A percentile compares a stretch with the other conserved stretches of the same genome.
These are phyloP conservation scores for Helotiales sp. DNA, from an alignment of 2,329 filamentous ascomycete genomes.

Conservation along the genomic window DNA sequence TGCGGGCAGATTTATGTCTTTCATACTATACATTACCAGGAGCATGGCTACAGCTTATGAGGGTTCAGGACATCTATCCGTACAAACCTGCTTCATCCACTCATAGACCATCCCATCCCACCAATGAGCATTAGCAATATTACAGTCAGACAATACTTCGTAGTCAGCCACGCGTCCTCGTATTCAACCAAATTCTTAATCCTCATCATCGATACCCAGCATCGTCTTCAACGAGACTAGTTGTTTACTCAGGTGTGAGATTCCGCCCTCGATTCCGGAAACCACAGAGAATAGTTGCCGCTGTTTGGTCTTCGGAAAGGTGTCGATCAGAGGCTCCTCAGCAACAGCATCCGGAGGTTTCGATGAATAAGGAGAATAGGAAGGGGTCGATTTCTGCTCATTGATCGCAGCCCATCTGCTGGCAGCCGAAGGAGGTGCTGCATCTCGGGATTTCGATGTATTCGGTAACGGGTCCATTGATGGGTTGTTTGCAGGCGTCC, in stretches of 20 bases:
- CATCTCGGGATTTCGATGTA: neutral
- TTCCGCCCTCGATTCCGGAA: constrained; percentile 24
- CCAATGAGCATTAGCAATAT: neutral
- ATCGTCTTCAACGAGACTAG: constrained; percentile 25
- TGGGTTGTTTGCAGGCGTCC: neutral
- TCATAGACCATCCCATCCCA: no score
- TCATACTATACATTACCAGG: no score
- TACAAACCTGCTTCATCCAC: no score
- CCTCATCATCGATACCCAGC: constrained; percentile 26
- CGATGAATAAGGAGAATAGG: constrained; percentile 1
- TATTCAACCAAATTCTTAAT: neutral
- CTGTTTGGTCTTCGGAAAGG: constrained; percentile 24
- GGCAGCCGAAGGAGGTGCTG: neutral
- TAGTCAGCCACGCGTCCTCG: neutral
- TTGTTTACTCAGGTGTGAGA: constrained; percentile 28
- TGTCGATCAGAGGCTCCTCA: constrained; percentile 19
- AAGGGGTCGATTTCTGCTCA: neutral
- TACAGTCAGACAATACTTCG: neutral
- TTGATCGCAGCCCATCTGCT: neutral
- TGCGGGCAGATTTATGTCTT: no score
- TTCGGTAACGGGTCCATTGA: neutral
- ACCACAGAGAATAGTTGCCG: constrained; percentile 26
- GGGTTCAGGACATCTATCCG: no score
- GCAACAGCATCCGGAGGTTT: neutral
- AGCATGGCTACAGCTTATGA: no score